These are phyloP conservation scores for Botrytis galanthina DNA, from an alignment of 2,329 filamentous ascomycete genomes.

Conservation along the genomic window DNA sequence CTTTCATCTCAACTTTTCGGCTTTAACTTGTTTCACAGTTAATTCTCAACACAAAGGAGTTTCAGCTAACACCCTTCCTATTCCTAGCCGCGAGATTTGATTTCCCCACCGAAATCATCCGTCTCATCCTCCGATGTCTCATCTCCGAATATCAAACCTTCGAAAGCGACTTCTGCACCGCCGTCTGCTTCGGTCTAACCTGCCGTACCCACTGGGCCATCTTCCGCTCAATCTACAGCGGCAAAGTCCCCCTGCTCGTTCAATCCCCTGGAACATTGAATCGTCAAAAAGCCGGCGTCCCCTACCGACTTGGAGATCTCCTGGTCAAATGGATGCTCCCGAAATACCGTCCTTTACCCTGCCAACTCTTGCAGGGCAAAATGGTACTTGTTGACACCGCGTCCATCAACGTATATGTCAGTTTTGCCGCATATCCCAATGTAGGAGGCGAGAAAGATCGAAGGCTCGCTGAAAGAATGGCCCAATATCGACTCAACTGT, in stretches of 20 bases:
- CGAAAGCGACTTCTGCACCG: not conserved
- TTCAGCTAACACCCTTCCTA: not conserved
- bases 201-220: not conserved
- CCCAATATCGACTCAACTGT: fast-evolving
- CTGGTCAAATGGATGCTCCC: not conserved
- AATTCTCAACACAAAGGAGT: fast-evolving
- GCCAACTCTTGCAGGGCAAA: fast-evolving
- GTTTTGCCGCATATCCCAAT: not conserved
- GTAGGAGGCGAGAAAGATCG: not conserved
- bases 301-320: not conserved
- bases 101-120: not conserved
- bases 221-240: not conserved
- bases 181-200: slow-evolving; percentile 1
- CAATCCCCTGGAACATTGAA: not conserved
- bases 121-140: not conserved
- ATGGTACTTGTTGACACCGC: fast-evolving
- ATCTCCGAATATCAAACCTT: not conserved
- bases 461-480: not conserved
- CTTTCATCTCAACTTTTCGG: too few species aligned
- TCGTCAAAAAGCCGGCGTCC: fast-evolving
- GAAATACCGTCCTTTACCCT: not conserved
- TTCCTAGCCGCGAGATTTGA: not conserved
- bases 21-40: not conserved
- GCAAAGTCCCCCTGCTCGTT: not conserved
- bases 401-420: not conserved